Conservation (phyloP, 805 yeast genomes). For the Candida ficus region DNA sequence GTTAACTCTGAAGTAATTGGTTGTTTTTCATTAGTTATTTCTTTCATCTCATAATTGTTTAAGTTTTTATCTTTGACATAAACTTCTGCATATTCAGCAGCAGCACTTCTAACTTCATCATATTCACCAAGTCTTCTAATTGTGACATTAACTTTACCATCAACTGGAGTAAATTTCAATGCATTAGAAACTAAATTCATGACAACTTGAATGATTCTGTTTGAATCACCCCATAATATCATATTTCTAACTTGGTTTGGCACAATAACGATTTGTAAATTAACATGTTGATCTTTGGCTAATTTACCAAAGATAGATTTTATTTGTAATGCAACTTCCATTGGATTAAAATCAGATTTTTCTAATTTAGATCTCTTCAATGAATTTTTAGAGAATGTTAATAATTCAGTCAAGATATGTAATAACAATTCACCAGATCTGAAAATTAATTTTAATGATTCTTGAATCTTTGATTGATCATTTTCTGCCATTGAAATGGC, state of each 20-base stretch:
- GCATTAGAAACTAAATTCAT: slow-evolving; percentile 92
- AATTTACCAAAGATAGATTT: slow-evolving; percentile 79
- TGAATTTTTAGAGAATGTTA: slow-evolving; percentile 91
- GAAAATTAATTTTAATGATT: slow-evolving; percentile 75
- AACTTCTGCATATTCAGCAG: slow-evolving; percentile 39
- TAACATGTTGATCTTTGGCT: slow-evolving; percentile 72
- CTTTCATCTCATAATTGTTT: too few species aligned
- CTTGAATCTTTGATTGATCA: slow-evolving; percentile 61
- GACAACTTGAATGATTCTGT: slow-evolving; percentile 83
- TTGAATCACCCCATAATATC: slow-evolving; percentile 81
- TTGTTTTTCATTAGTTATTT: background rate
- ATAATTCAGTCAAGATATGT: slow-evolving; percentile 83
- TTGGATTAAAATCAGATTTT: slow-evolving; percentile 69
- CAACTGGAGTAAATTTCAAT: slow-evolving; percentile 86
- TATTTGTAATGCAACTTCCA: slow-evolving; percentile 81
- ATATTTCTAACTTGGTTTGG: slow-evolving; percentile 60
- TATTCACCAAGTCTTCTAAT: slow-evolving; percentile 67
- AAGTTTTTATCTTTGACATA: slow-evolving; percentile 36
- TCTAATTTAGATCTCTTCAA: slow-evolving; percentile 79
- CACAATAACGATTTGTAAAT: slow-evolving; percentile 51
- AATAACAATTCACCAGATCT: slow-evolving; percentile 86
- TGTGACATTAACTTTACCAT: slow-evolving; percentile 69
- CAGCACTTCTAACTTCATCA: slow-evolving; percentile 46
- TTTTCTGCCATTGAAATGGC: slow-evolving; percentile 88
- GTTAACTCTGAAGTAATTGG: background rate